phyloP scores from a whole-genome alignment of 176 grass and related monocot species.

The Aegilops sharonensis region DNA sequence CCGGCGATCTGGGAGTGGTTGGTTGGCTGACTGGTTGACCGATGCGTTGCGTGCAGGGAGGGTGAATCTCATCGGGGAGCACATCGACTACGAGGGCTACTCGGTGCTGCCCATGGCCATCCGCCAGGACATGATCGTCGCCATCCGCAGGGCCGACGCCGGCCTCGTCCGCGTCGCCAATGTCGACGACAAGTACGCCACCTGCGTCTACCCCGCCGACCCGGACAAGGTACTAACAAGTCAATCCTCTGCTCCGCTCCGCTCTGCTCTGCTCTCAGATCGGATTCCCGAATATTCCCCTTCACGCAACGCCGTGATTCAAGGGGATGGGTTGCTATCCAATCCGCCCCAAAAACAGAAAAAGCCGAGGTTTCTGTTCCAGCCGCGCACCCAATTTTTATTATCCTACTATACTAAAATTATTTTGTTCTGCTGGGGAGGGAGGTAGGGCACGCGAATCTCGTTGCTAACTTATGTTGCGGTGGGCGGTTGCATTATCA shows the following conservation, averaged over 20 bases:
- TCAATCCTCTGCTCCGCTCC: not conserved
- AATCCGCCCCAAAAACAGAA: not conserved
- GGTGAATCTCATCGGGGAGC: constrained; percentile 97
- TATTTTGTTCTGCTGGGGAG: not conserved
- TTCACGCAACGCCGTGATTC: not conserved
- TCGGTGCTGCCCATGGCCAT: constrained; percentile 98
- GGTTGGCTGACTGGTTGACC: not conserved
- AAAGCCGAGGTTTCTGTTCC: not conserved
- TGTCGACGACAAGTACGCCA: constrained; percentile 76
- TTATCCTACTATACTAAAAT: not conserved
- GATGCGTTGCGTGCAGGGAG: constrained; percentile 48
- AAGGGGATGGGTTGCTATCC: not conserved
- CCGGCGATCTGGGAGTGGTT: not conserved
- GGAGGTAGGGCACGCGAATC: constrained; percentile 4
- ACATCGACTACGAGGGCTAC: constrained; percentile 98
- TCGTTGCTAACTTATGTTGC: not conserved
- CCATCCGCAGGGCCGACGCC: constrained; percentile 59
- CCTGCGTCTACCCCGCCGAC: constrained; percentile 84
- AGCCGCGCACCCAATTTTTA: not conserved
- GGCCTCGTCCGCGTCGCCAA: constrained; percentile 74
- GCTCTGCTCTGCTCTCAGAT: not conserved
- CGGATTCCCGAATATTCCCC: not conserved
- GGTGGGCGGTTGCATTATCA: constrained; percentile 26
- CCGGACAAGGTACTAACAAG: constrained; percentile 51
- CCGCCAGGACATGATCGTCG: constrained; percentile 95